Base-by-base conservation (phyloP, 352 stramenopile genomes). In the Pythium aquatile region DNA sequence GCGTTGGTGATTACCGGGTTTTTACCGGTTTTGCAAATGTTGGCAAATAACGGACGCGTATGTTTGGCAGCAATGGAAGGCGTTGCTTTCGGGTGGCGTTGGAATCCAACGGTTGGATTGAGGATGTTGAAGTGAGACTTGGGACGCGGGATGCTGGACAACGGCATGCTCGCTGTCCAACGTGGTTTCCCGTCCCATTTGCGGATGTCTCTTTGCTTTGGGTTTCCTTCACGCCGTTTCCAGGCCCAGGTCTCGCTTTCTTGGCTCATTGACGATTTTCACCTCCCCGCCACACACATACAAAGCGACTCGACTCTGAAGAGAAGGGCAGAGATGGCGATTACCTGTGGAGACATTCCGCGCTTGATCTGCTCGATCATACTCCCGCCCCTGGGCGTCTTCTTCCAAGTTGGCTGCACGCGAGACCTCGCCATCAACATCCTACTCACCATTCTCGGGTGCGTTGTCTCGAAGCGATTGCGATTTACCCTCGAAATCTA, bases 331-430 rank as follows among this genome's bases (percentile, higher is more conserved):
- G 60, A 32, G 9, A 70, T 70, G 63, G 63, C 63, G 20, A 35
- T 70, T 47, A 70, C 57, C 6, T 66, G 57, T 42, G 57, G 42
- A 16, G 58, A 70, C 28, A 48, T 70, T 8, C 57, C 64, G 29
- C 57, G 58, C 2, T 33, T 70, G 40, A 70, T 70, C 46, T 70
- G 64, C 58, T 62, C 64, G 42, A 66, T 70, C 58, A 2, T 70
- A 2, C 52, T 70, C 14, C 73, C 73, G 24, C 73, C 73, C 1
- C n/a, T 79, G 5, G 73, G 73, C 11, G 73, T 79, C 1, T 79
- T 72, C 37, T 77, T 79, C 69, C 73, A 79, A 49, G 63, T 71
- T 14, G 73, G 73, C 52, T 79, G 73, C 60, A 77, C 32, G 3
- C 66, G 62, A 7, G 73, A 79, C 54, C 67, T 72, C 20, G 60